Evolutionary conservation across 257 asterid genomes (phyloP).

Genomic region (Eucommia ulmoides): DNA sequence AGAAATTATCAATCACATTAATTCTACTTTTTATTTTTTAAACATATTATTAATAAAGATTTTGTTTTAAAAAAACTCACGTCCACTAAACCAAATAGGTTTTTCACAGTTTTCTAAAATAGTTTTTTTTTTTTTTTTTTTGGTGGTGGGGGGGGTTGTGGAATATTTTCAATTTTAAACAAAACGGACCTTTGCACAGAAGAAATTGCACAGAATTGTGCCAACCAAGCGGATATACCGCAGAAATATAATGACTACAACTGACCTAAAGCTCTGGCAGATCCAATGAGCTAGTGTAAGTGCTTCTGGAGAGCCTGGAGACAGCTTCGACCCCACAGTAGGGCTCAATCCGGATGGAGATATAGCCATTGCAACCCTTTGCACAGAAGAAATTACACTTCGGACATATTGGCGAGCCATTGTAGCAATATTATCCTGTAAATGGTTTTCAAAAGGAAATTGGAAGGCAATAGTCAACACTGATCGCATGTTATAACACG

Average conservation of each 20-base stretch:
- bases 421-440: slow-evolving; percentile 1
- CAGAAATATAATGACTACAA: background rate
- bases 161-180: too few relatives aligned
- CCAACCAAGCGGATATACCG: background rate
- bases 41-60: too few relatives aligned
- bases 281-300: slow-evolving; percentile 2
- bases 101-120: too few relatives aligned
- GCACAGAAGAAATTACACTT: background rate
- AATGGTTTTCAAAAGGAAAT: background rate
- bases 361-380: slow-evolving; percentile 1
- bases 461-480: slow-evolving; percentile 2
- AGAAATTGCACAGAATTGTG: too few relatives aligned
- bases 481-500: background rate
- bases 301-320: slow-evolving; percentile 1
- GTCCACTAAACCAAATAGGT: too few relatives aligned
- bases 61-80: too few relatives aligned
- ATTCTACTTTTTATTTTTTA: too few relatives aligned
- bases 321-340: background rate
- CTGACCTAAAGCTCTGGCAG: slow-evolving; percentile 1
- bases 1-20: too few relatives aligned
- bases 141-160: too few relatives aligned
- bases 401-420: slow-evolving; percentile 3
- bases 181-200: too few relatives aligned
- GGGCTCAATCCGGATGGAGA: slow-evolving; percentile 4
- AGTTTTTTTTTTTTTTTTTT: too few relatives aligned